Evolutionary conservation across 2,329 filamentous ascomycete genomes (phyloP), one percentile per base, ranked within the genome.

Genomic region (Pseudogymnoascus sp.): DNA sequence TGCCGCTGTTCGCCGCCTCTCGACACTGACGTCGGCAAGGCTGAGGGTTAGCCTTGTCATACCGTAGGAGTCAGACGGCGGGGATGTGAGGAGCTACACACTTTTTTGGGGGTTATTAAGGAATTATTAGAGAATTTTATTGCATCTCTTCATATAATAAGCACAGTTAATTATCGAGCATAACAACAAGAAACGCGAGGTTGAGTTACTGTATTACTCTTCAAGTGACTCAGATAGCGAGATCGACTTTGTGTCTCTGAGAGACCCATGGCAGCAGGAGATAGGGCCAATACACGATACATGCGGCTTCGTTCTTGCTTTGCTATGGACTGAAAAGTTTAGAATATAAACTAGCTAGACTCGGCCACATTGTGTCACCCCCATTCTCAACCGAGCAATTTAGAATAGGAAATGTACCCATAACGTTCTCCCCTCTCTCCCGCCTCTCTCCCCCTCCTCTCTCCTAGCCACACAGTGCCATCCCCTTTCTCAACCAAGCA

Each of bases 21-120:
- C 11, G 51, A 36, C 51, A 21, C 51, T 57, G 51, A 57, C 51
- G 51, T 57, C 51, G 51, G 28, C 51, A 34, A 57, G 51, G 51
- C 51, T 57, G 51, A 36, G 28, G 51, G 3, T 36, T 57, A 57
- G 51, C 51, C 51, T 57, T 4, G n/a, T 19, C 51, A 57, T 34
- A 34, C 51, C 51, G 51, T 57, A 2, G 51, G 51, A 57, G 28
- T 57, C 28, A 57, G 51, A 57, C 28, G 51, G 51, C 10, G 28
- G 28, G n/a, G n/a, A 8, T 5, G 2, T n/a, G 25, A 57, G n/a
- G 10, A 57, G 11, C 5, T 57, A 57, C 51, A 57, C 25, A 7
- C 10, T 10, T 31, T 31, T 4, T 4, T 1, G n/a, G 2, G 25
- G n/a, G 10, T 14, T 34, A 57, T 34, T 1, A 34, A 34, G 10